phyloP scores from a whole-genome alignment of 129 eudicot species.

The Arctium lappa region DNA sequence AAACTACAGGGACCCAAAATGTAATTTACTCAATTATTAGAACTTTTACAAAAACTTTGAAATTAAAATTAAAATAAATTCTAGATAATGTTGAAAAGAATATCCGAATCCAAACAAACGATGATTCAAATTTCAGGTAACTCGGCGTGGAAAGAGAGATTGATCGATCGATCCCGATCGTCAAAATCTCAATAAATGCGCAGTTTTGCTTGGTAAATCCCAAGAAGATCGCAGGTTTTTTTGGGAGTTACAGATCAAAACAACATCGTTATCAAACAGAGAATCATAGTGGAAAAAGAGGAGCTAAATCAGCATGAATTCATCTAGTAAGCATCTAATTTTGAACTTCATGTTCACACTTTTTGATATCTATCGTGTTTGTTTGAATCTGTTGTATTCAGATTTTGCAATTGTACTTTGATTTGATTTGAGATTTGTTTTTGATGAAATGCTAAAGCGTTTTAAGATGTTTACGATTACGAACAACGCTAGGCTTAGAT shows the following conservation, averaged over 20 bases:
- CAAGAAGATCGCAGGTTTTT: neutral
- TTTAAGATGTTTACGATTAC: neutral
- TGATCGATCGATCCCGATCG: neutral
- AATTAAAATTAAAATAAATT: neutral
- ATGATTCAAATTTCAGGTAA: conserved; percentile 13
- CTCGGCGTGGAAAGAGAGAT: conserved; percentile 20
- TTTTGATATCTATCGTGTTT: neutral
- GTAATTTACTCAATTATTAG: no score
- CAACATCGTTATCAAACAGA: neutral
- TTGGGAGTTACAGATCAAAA: conserved; percentile 8
- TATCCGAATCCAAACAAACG: conserved; percentile 16
- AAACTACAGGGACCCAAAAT: no score
- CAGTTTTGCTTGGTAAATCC: neutral
- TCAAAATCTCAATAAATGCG: conserved; percentile 5
- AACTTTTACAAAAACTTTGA: neutral
- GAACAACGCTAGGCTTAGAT: neutral
- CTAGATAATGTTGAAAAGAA: neutral
- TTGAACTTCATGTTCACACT: neutral
- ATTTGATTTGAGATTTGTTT: neutral
- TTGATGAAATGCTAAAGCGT: conserved; percentile 2
- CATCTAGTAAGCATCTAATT: conserved; percentile 26
- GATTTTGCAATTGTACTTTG: neutral
- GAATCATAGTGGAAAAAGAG: neutral
- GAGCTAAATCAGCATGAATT: conserved; percentile 20
- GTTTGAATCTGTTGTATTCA: neutral